Conservation (phyloP, 1,284 basidiomycete species). For the Marasmius oreades region DNA sequence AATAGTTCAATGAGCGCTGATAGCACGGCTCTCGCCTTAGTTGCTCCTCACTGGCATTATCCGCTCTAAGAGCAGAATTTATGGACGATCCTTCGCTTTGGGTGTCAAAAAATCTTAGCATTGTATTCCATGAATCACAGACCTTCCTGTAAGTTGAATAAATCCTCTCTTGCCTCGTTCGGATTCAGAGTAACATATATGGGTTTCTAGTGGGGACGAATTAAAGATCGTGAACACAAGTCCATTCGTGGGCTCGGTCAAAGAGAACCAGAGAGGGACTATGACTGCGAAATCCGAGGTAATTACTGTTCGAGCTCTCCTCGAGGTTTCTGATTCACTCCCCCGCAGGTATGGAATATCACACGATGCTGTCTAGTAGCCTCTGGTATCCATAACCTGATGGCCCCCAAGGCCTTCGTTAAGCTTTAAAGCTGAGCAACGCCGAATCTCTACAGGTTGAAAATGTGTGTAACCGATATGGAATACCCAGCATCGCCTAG, state of each 20-base stretch:
- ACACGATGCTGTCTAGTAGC: not conserved
- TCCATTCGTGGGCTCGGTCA: not conserved
- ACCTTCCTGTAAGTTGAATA: conserved; percentile 35
- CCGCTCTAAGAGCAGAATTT: conserved; percentile 5
- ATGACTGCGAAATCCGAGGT: conserved; percentile 7
- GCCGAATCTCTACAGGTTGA: too few species aligned
- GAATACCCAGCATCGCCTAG: too few species aligned
- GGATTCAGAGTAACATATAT: not conserved
- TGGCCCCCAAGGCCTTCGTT: not conserved
- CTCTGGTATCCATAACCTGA: not conserved
- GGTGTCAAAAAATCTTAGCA: conserved; percentile 37
- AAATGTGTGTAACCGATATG: too few species aligned
- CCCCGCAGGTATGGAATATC: not conserved
- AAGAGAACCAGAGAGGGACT: not conserved
- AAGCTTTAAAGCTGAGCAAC: not conserved
- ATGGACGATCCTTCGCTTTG: not conserved
- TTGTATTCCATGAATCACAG: conserved; percentile 39
- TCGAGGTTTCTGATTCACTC: not conserved
- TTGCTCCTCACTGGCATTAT: conserved; percentile 14
- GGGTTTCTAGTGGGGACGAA: conserved; percentile 4
- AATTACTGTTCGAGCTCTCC: not conserved
- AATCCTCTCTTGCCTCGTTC: not conserved
- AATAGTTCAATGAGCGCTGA: not conserved
- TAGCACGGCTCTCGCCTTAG: not conserved
- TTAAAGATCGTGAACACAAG: conserved; percentile 10